phyloP scores from a whole-genome alignment of 2,329 filamentous ascomycete species.

The Phialocephala sp. region DNA sequence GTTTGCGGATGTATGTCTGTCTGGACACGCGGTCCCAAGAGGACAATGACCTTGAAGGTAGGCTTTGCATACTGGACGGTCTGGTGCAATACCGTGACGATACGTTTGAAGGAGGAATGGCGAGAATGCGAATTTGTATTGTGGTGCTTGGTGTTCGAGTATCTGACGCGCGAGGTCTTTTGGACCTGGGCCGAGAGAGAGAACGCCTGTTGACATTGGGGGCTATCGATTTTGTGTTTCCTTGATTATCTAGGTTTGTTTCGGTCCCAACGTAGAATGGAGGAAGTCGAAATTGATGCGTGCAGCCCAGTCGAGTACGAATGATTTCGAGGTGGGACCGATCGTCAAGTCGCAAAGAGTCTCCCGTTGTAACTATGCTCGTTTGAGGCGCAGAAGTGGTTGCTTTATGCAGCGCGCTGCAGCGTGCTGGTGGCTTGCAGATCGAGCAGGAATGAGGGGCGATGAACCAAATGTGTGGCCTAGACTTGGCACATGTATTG shows the following conservation, averaged over 20 bases:
- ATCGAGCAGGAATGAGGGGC: conserved; percentile 7
- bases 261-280: not conserved
- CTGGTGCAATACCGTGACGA: conserved; percentile 80
- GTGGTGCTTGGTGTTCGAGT: conserved; percentile 60
- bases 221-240: conserved; percentile 2
- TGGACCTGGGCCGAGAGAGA: conserved; percentile 37
- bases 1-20: conserved; percentile 68
- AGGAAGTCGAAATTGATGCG: not conserved
- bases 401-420: conserved; percentile 12
- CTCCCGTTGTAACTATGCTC: conserved; percentile 15
- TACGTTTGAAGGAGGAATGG: conserved; percentile 85
- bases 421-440: conserved; percentile 27
- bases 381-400: conserved; percentile 21
- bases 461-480: not conserved
- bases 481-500: too few relatives aligned
- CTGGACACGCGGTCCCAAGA: conserved; percentile 80
- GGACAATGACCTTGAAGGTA: conserved; percentile 88
- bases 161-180: conserved; percentile 48
- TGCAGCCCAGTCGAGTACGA: conserved; percentile 2
- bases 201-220: conserved; percentile 26
- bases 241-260: not conserved
- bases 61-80: conserved; percentile 82
- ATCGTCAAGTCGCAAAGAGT: not conserved
- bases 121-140: conserved; percentile 80
- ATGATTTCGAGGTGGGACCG: not conserved